Evolutionary conservation across 2,329 filamentous ascomycete genomes (phyloP).

Genomic region (Thelonectria discophora): DNA sequence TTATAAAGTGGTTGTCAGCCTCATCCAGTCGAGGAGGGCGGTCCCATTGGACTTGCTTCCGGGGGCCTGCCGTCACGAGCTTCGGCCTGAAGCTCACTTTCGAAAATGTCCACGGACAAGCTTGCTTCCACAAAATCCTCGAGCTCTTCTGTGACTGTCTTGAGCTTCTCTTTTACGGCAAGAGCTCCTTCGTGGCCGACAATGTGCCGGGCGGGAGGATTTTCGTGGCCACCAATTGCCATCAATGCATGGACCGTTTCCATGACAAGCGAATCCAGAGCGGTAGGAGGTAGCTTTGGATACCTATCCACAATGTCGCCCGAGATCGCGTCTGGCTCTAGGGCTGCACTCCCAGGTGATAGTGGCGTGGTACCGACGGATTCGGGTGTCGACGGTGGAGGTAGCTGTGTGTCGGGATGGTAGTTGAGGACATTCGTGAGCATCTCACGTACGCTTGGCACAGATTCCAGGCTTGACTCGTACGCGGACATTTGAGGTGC

Average conservation of each 20-base stretch:
- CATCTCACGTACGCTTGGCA: constrained; percentile 85
- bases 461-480: constrained; percentile 57
- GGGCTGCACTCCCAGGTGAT: constrained; percentile 44
- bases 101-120: constrained; percentile 80
- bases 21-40: constrained; percentile 34
- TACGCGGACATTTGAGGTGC: constrained; percentile 76
- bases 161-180: constrained; percentile 94
- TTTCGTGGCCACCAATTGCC: constrained; percentile 94
- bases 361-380: constrained; percentile 41
- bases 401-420: constrained; percentile 70
- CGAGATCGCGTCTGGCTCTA: constrained; percentile 47
- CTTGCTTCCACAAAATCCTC: constrained; percentile 96
- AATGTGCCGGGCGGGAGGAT: constrained; percentile 92
- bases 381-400: constrained; percentile 39
- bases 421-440: constrained; percentile 81
- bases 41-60: constrained; percentile 40
- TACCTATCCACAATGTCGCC: constrained; percentile 72
- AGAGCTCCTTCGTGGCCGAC: constrained; percentile 88
- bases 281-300: constrained; percentile 72
- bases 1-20: neutral
- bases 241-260: constrained; percentile 93
- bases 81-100: constrained; percentile 63
- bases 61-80: constrained; percentile 53
- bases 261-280: constrained; percentile 78
- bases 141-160: constrained; percentile 93